Base-by-base conservation (phyloP, 2,329 filamentous ascomycete genomes). In the Dissoconium aciculare region DNA sequence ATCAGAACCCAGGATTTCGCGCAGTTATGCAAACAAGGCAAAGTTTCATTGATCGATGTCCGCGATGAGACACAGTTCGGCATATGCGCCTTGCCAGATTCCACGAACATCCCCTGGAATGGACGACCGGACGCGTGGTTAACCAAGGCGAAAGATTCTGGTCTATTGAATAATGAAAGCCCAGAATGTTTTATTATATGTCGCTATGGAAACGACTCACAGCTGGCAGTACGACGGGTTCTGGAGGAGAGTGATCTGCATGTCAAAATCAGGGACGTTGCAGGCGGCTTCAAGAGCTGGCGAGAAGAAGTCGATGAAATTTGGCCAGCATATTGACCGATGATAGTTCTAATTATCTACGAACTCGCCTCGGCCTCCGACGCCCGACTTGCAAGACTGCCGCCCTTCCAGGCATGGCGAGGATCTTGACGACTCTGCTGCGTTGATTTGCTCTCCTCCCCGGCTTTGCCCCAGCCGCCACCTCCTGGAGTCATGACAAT, bases 41-140 rank as follows among this genome's bases (percentile, higher is more conserved):
- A n/a, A 23, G 19, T 23, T n/a, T 43, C 46, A 1, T 33, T 34
- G 5, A 54, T 95, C 2, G 89, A 95, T 42, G 83, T 92, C 1
- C 67, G 89, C 2, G 83, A 92, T 43, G 72, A 72, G 45, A 79
- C 83, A 15, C 82, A 93, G 37, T 94, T 81, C 42, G 76, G 78
- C 11, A 74, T 95, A 26, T 84, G 78, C 40, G 74, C 66, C 37
- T 63, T 98, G 5, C 62, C 73, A 0, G 78, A 78, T 0, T 82
- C 81, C 15, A 57, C 91, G 30, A 94, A 83, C 43, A 53, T 84
- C 1, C 79, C 72, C 0, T 79, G 77, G 46, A 78, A 71, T 9
- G 61, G 55, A 1, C 56, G 71, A 11, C 59, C 41, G 2, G 40
- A 44, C n/a, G 33, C 34, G 8, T 53, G 47, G 45, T 28, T 53